Evolutionary conservation across 2,329 filamentous ascomycete genomes (phyloP).

Genomic region (Xylariaceae sp.): DNA sequence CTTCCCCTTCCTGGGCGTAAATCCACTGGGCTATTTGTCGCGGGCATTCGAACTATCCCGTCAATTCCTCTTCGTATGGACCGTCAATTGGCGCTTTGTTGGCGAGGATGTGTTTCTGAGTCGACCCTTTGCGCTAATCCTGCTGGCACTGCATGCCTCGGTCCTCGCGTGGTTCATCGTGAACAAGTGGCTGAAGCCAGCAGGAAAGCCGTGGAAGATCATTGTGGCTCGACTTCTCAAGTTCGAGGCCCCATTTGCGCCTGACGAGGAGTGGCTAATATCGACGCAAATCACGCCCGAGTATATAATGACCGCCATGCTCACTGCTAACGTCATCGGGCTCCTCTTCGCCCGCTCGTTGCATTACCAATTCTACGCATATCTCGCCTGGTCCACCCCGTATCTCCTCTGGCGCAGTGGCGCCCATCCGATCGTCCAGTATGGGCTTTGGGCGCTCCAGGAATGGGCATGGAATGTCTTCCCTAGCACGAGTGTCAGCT

Average conservation of each 20-base stretch:
- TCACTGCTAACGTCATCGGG: constrained; percentile 72
- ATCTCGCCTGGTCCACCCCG: constrained; percentile 83
- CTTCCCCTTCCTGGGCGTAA: constrained; percentile 62
- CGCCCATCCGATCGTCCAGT: constrained; percentile 60
- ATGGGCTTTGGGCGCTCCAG: constrained; percentile 67
- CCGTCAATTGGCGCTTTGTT: constrained; percentile 97
- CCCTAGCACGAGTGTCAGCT: constrained; percentile 62
- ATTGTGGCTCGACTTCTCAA: constrained; percentile 45
- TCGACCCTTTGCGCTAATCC: constrained; percentile 57
- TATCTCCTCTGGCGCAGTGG: constrained; percentile 79
- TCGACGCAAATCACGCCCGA: constrained; percentile 57
- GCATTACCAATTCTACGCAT: constrained; percentile 94
- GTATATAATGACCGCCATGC: constrained; percentile 70
- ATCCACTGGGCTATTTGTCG: constrained; percentile 66
- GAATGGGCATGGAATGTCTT: constrained; percentile 95
- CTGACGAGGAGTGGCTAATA: constrained; percentile 51
- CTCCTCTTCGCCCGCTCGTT: constrained; percentile 81
- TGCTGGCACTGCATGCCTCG: constrained; percentile 60
- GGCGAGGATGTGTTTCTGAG: constrained; percentile 73
- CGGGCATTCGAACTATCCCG: constrained; percentile 87
- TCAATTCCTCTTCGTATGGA: constrained; percentile 95
- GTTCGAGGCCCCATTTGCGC: constrained; percentile 41
- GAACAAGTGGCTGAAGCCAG: constrained; percentile 67
- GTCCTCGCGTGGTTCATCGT: constrained; percentile 62
- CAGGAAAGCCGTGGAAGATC: constrained; percentile 50